phyloP scores from a whole-genome alignment of 306 rosid species.

The Spatholobus suberectus region DNA sequence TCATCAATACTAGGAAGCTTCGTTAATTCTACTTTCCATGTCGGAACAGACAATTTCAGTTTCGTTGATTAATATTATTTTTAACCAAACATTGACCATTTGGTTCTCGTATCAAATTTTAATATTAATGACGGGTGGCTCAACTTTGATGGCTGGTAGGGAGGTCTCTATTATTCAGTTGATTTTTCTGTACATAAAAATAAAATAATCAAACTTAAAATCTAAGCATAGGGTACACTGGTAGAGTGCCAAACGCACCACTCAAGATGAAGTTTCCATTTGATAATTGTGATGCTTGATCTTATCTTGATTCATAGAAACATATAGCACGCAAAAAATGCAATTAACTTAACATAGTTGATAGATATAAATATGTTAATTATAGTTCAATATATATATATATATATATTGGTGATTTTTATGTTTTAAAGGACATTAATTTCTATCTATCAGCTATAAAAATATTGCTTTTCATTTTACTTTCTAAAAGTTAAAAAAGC shows the following conservation, averaged over 20 bases:
- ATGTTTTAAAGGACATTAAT: too few relatives aligned
- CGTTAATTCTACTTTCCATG: conserved; percentile 21
- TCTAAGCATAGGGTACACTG: conserved; percentile 5
- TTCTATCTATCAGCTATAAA: too few relatives aligned
- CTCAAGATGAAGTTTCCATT: not conserved
- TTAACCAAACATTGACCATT: conserved; percentile 43
- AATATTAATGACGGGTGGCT: conserved; percentile 12
- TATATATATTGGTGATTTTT: too few relatives aligned
- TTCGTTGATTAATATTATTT: conserved; percentile 29
- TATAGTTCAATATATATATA: too few relatives aligned
- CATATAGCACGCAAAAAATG: not conserved
- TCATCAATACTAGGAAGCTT: conserved; percentile 32
- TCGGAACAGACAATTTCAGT: not conserved
- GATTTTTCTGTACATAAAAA: not conserved
- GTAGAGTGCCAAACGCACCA: not conserved
- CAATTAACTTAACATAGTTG: not conserved
- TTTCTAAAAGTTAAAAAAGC: not conserved
- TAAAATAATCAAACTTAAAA: conserved; percentile 20
- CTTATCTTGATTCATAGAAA: conserved; percentile 21
- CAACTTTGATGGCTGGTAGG: not conserved
- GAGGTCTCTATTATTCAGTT: not conserved
- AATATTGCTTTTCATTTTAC: not conserved
- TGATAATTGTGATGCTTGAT: not conserved
- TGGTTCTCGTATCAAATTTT: not conserved
- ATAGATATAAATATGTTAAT: not conserved